Evolutionary conservation across 768 basidiomycete species (phyloP), one percentile per base, ranked within the genome.

Genomic region (Amanita pallidorosea): DNA sequence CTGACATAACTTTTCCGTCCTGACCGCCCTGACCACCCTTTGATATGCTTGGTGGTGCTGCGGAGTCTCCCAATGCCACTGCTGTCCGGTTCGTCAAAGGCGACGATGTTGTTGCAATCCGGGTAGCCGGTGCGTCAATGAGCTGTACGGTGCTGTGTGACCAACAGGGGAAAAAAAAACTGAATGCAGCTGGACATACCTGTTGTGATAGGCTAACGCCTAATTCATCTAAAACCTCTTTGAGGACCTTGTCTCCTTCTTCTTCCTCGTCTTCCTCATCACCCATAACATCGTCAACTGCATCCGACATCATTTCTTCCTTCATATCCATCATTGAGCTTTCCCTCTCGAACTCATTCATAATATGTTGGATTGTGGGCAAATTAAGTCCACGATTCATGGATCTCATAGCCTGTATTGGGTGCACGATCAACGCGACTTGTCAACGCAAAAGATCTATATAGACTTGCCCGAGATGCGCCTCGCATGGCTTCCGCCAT

Each of bases 401-500:
- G 29, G 91, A 79, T 11, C 83, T 88, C 96, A 99, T 98, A 15
- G 96, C 95, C 95, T 98, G 60, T 20, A 23, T 12, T 22, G 18
- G 48, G 18, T 34, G 17, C 4, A 40, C n/a, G 36, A 47, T 54
- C 35, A 55, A 55, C 40, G 53, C 49, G 40, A 27, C 35, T 23
- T 43, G 20, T 27, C 22, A 47, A 20, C 27, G 34, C 47, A 42
- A 45, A 53, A 52, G 41, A 31, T 44, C 31, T 44, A 12, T 27
- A n/a, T 38, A 33, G 43, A n/a, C 38, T 50, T n/a, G 94, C 95
- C 59, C 90, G 80, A 29, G 93, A 95, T 27, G 96, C 96, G 37
- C 96, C 96, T 57, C 92, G 85, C 95, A 99, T 99, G 2, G 96
- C 96, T 49, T 94, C 91, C 1, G 94, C 95, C 96, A 99, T 99